Evolutionary conservation across 2,329 filamentous ascomycete species (phyloP), one percentile per base, ranked within the genome.

Genomic region (Harringtonia aguacate): DNA sequence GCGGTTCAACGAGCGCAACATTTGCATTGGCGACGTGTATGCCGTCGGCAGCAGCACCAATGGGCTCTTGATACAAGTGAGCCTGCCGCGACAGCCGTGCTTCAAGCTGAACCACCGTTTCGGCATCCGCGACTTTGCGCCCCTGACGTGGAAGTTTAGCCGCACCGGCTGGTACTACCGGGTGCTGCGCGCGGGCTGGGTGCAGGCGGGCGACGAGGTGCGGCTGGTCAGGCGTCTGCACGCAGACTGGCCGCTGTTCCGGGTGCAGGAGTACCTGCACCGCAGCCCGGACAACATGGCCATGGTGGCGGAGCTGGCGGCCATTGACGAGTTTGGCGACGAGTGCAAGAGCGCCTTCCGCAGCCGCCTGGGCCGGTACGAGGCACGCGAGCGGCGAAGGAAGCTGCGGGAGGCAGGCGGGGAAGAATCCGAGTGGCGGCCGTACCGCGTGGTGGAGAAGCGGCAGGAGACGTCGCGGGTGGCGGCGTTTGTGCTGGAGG

Each of bases 31-130:
- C 20, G 79, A 84, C 51, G 61, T 75, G 14, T 62, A 79, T 17
- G 61, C 67, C 0, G 66, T 81, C 8, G 69, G 71, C 0, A 28
- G 40, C 20, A 15, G 30, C n/a, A n/a, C n/a, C n/a, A n/a, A 27
- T 37, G 62, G 66, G 3, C 64, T 76, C 0, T 46, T 76, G 3
- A 64, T 81, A 0, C 73, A 82, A 51, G 72, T 82, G 21, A 73
- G 69, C 48, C 61, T 81, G 21, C 79, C 79, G 1, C 68, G 79
- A 15, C 72, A 77, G 50, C 79, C 79, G 10, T 83, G 79, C 61
- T 83, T 74, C 62, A 84, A 83, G 55, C 67, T 84, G 9, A 84
- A 83, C 55, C 78, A 82, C 52, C 75, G 79, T 2, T 84, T 84
- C 56, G 67, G 72, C 29, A 61, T 80, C 10, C 75, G 75, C 52